A percentile compares a stretch with the other conserved stretches of the same genome.
These are phyloP conservation scores for Strobilomyces confusus DNA, from an alignment of 768 basidiomycete genomes.

Conservation along the genomic window DNA sequence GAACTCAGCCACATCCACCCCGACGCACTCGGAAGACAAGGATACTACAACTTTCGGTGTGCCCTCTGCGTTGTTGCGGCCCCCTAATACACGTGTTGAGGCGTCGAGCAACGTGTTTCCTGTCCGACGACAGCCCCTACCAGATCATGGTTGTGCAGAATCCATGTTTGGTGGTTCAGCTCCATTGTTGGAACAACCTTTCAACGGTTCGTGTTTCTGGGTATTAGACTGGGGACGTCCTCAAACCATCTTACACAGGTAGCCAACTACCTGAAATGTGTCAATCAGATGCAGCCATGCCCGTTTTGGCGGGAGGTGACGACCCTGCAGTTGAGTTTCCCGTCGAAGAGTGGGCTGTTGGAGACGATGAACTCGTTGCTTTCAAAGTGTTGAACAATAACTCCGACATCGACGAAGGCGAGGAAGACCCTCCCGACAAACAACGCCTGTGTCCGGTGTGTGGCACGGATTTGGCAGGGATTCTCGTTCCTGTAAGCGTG, in stretches of 20 bases:
- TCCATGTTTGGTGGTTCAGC: slow-evolving; percentile 19
- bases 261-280: not conserved
- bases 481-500: slow-evolving; percentile 18
- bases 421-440: slow-evolving; percentile 12
- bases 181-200: slow-evolving; percentile 10
- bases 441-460: slow-evolving; percentile 27
- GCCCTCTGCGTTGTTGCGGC: slow-evolving; percentile 25
- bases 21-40: not conserved
- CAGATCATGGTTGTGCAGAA: not conserved
- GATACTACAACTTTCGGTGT: slow-evolving; percentile 15
- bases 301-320: not conserved
- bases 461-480: slow-evolving; percentile 7
- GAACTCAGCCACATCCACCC: not conserved
- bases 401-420: slow-evolving; percentile 20
- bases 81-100: not conserved
- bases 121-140: not conserved
- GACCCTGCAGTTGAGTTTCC: slow-evolving; percentile 13
- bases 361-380: slow-evolving; percentile 61
- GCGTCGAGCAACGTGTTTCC: not conserved
- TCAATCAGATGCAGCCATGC: not conserved
- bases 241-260: slow-evolving; percentile 4
- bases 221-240: not conserved
- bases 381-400: slow-evolving; percentile 28
- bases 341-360: slow-evolving; percentile 62
- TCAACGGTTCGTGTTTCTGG: slow-evolving; percentile 12